Conservation (phyloP, 805 yeast genomes). For the Torulaspora quercuum region DNA sequence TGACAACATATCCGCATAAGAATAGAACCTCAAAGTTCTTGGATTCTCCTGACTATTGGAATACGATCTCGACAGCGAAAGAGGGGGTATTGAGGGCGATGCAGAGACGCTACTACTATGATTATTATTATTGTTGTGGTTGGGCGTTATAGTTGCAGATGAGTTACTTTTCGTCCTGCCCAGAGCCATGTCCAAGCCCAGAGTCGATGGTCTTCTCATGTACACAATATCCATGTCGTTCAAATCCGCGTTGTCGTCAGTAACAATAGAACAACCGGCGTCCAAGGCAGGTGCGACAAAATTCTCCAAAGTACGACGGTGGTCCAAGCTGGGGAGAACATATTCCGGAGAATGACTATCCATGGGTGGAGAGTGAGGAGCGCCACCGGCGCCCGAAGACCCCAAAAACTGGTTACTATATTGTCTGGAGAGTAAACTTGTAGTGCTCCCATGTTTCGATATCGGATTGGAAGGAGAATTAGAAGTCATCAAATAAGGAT, state of each 20-base stretch:
- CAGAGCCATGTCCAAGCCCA: conserved; percentile 42
- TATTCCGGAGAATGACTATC: conserved; percentile 16
- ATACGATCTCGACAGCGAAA: conserved; percentile 12
- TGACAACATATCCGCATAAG: conserved; percentile 75
- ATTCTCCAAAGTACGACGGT: conserved; percentile 53
- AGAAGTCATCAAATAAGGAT: conserved; percentile 37
- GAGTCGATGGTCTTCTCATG: conserved; percentile 54
- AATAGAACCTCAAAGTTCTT: conserved; percentile 49
- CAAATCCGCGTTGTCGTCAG: conserved; percentile 54
- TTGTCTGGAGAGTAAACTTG: conserved; percentile 14
- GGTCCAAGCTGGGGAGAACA: conserved; percentile 35
- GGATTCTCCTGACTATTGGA: conserved; percentile 19
- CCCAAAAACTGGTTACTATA: conserved; percentile 12
- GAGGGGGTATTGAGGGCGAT: conserved; percentile 5
- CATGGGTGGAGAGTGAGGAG: conserved; percentile 19
- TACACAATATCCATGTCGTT: conserved; percentile 70
- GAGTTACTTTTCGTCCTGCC: conserved; percentile 38
- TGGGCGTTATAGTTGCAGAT: conserved; percentile 18
- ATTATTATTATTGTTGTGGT: conserved; percentile 6
- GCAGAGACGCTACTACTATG: not conserved
- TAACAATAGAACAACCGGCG: conserved; percentile 64
- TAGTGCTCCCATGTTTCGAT: conserved; percentile 16
- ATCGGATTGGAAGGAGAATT: conserved; percentile 9
- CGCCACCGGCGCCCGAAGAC: conserved; percentile 4
- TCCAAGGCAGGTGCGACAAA: conserved; percentile 79